Percentiles rank a stretch among this genome's conserved stretches.
Conservation (phyloP, 495 filamentous ascomycete genomes). For the Aspergillus haitiensis region DNA sequence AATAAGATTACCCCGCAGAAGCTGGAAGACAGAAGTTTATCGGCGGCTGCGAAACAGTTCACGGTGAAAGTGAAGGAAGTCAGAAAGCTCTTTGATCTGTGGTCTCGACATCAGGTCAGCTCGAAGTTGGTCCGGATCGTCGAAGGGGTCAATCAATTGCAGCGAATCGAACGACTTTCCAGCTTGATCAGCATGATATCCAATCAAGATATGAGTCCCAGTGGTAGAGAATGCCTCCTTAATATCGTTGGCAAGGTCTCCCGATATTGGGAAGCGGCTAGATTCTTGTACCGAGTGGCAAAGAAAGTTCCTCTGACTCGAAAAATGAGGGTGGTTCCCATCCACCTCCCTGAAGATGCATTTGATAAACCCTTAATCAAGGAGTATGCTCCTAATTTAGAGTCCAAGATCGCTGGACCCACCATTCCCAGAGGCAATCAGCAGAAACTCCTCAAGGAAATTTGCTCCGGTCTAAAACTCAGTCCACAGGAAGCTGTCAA, state of each 20-base stretch:
- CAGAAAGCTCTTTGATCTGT: constrained; percentile 15
- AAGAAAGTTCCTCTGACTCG: constrained; percentile 15
- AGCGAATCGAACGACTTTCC: constrained; percentile 8
- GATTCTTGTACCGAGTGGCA: constrained; percentile 16
- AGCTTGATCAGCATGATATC: constrained; percentile 14
- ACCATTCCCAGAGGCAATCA: constrained; percentile 13
- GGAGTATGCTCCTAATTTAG: constrained; percentile 11
- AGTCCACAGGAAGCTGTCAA: constrained; percentile 7
- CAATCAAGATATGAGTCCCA: constrained; percentile 14
- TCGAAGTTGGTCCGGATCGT: constrained; percentile 9
- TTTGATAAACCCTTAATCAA: constrained; percentile 1
- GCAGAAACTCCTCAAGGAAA: constrained; percentile 18
- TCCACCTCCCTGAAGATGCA: constrained; percentile 14
- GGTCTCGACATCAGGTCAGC: constrained; percentile 16
- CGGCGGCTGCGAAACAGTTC: not conserved
- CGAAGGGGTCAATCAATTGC: constrained; percentile 14
- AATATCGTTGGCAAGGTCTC: constrained; percentile 18
- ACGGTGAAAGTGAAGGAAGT: constrained; percentile 11
- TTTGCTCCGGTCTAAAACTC: not conserved
- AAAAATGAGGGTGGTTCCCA: constrained; percentile 13
- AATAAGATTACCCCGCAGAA: constrained; percentile 7
- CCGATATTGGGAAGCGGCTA: constrained; percentile 15
- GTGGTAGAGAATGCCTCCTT: constrained; percentile 11
- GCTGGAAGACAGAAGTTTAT: constrained; percentile 2
- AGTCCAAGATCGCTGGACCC: constrained; percentile 9